A percentile compares a stretch with the other conserved stretches of the same genome.
These are phyloP conservation scores for Mycena belliarum DNA, from an alignment of 768 basidiomycete species.

Conservation along the genomic window DNA sequence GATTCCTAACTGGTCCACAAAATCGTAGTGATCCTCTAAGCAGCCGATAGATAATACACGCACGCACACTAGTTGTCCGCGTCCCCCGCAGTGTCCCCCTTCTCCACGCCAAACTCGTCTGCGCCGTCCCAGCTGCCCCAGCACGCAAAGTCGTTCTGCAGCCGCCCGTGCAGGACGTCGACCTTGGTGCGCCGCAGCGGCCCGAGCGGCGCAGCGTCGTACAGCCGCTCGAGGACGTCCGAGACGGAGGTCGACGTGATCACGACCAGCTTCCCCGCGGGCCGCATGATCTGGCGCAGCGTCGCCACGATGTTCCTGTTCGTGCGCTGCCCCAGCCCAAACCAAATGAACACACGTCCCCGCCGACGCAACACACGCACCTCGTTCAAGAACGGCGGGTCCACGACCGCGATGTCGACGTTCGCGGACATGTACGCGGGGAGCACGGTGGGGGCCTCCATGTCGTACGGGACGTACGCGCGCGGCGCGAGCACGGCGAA, in stretches of 20 bases:
- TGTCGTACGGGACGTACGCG: conserved; percentile 42
- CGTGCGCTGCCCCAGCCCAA: conserved; percentile 31
- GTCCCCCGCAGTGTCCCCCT: no score
- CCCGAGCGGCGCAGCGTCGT: conserved; percentile 38
- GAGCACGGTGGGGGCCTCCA: conserved; percentile 43
- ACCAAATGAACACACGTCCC: neutral
- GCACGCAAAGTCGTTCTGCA: conserved; percentile 45
- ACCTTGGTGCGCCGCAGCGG: conserved; percentile 38
- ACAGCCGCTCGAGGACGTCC: conserved; percentile 33
- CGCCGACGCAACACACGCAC: conserved; percentile 19
- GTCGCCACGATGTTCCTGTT: conserved; percentile 40
- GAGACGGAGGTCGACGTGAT: conserved; percentile 44
- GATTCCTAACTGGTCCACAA: no score
- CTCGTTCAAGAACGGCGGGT: conserved; percentile 51
- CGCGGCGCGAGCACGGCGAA: conserved; percentile 41
- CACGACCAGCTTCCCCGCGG: conserved; percentile 39
- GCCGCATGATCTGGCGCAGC: conserved; percentile 41
- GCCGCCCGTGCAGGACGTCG: conserved; percentile 36
- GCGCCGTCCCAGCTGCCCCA: conserved; percentile 35
- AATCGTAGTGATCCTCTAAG: no score
- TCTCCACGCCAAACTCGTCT: conserved; percentile 3
- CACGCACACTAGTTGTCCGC: no score
- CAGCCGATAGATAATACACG: no score
- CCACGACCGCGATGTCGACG: conserved; percentile 42
- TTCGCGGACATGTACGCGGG: conserved; percentile 33